Base-by-base conservation (phyloP, 2,329 filamentous ascomycete genomes). In the Cercospora berteroae region DNA sequence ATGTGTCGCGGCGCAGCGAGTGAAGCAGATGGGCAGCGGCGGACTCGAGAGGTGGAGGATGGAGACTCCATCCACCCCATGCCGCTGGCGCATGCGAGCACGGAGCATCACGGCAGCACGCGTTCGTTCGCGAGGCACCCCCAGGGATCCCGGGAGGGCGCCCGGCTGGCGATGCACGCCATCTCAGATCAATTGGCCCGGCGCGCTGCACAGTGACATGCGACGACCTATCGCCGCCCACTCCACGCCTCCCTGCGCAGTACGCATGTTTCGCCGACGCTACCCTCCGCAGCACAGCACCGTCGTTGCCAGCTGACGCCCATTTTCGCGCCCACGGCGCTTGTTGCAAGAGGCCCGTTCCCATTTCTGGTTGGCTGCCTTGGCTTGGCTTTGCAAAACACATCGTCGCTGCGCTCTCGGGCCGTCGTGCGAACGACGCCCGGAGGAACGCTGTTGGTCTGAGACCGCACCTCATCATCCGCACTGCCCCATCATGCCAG, bases 141-240 rank as follows among this genome's bases (percentile, higher is more conserved):
- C 36, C 7, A 52, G 48, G 48, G 20, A 52, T 52, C 48, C 48
- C 48, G 20, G 27, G 13, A 39, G 36, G 36, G 36, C 36, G 36
- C n/a, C n/a, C n/a, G n/a, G n/a, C 36, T n/a, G 36, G 36, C 36
- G 36, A 18, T 27, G 31, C 63, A 31, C 25, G 36, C 27, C 55
- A 20, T 33, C 52, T 55, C 27, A 50, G 55, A 56, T 56, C 58
- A 42, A 56, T 52, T 50, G 33, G 39, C 16, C 63, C 27, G 36
- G 33, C 63, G 55, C 48, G 58, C 31, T 60, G 56, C 56, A 60
- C 36, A 25, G 33, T 57, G 63, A 39, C 63, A 65, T 65, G 55
- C n/a, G 4, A 23, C 16, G 25, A 33, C 55, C 55, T 58, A 33
- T 58, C 55, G 31, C 27, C 10, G 55, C 29, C n/a, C 55, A 2